A percentile compares a stretch with the other conserved stretches of the same genome.
Conservation (phyloP, 2,329 filamentous ascomycete species). For the Penicillium sp. region DNA sequence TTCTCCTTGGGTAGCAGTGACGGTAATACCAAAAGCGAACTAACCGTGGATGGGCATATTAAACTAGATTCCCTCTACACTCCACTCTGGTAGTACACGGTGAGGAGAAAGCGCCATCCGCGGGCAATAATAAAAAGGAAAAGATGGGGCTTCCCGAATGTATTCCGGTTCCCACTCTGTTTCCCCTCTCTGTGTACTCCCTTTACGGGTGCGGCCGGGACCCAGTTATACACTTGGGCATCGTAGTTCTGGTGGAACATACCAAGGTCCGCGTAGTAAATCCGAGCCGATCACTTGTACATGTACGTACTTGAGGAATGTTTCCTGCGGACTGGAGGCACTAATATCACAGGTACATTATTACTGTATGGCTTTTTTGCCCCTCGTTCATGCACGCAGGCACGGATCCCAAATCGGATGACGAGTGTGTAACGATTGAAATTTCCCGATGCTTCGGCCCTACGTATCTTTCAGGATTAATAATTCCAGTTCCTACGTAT, state of each 20-base stretch:
- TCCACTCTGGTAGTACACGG: neutral
- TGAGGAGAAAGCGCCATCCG: slow-evolving; percentile 2
- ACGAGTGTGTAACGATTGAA: slow-evolving; percentile 5
- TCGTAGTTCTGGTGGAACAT: slow-evolving; percentile 5
- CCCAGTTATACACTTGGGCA: neutral
- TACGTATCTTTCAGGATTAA: neutral
- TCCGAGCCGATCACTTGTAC: slow-evolving; percentile 11
- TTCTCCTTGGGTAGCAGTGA: neutral
- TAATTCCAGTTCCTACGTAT: too few relatives aligned
- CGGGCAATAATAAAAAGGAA: neutral
- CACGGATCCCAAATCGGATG: slow-evolving; percentile 8
- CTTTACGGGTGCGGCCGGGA: slow-evolving; percentile 21
- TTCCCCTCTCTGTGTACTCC: neutral
- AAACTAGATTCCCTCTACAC: neutral
- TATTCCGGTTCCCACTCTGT: neutral
- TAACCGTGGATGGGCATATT: neutral
- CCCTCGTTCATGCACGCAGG: slow-evolving; percentile 24
- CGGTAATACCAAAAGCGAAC: neutral
- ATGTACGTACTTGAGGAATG: slow-evolving; percentile 14
- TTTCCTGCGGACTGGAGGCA: neutral
- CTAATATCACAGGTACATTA: neutral
- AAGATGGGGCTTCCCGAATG: slow-evolving; percentile 22
- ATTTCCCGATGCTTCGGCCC: slow-evolving; percentile 7
- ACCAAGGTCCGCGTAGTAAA: slow-evolving; percentile 1
- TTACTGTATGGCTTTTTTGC: slow-evolving; percentile 7